phyloP scores from a whole-genome alignment of 1,139 yeast genomes.

The Geotrichum australiense region DNA sequence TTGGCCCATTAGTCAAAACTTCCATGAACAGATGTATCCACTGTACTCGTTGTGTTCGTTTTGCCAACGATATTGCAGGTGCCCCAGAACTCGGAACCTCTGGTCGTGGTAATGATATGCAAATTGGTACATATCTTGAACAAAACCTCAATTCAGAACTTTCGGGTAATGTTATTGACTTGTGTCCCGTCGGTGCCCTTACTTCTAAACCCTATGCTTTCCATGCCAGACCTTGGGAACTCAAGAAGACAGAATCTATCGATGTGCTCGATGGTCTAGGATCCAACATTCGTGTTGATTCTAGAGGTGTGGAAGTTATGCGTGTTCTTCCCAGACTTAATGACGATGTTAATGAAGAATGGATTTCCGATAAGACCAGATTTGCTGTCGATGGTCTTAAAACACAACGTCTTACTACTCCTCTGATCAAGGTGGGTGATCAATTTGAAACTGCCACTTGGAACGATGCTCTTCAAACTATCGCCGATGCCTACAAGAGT shows the following conservation, averaged over 20 bases:
- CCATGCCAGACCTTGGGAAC: slow-evolving; percentile 90
- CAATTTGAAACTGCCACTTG: slow-evolving; percentile 71
- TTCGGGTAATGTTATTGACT: slow-evolving; percentile 81
- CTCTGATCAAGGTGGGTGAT: slow-evolving; percentile 67
- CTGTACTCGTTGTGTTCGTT: slow-evolving; percentile 87
- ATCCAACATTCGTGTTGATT: slow-evolving; percentile 74
- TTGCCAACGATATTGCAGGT: slow-evolving; percentile 87
- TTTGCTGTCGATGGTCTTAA: slow-evolving; percentile 82
- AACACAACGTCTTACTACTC: slow-evolving; percentile 80
- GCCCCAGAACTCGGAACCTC: slow-evolving; percentile 86
- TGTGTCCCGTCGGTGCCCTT: slow-evolving; percentile 91
- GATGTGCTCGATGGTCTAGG: slow-evolving; percentile 85
- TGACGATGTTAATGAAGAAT: slow-evolving; percentile 83
- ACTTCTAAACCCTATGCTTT: slow-evolving; percentile 87
- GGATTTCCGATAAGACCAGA: slow-evolving; percentile 85
- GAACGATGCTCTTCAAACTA: slow-evolving; percentile 75
- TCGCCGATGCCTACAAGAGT: slow-evolving; percentile 56
- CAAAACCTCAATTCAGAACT: slow-evolving; percentile 78
- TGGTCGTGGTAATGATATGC: slow-evolving; percentile 90
- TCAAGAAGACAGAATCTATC: slow-evolving; percentile 80
- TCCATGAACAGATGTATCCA: slow-evolving; percentile 92
- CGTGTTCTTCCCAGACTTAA: slow-evolving; percentile 80
- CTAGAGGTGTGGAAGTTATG: slow-evolving; percentile 84
- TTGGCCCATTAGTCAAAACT: slow-evolving; percentile 85
- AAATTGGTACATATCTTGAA: slow-evolving; percentile 83